Conservation (phyloP, 768 basidiomycete species). For the Boletus rubropictus region DNA sequence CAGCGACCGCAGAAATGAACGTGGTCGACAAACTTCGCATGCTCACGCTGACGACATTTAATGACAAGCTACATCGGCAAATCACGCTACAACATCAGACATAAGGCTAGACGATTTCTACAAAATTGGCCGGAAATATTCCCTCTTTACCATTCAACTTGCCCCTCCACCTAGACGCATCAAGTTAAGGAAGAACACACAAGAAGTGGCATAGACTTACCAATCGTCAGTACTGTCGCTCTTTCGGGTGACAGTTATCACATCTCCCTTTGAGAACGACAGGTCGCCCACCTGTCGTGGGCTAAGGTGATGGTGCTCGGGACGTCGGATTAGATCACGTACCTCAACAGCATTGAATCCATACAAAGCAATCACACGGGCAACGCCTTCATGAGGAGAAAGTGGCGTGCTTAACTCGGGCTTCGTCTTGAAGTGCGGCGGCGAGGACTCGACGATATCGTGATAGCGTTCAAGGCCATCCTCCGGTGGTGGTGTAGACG, state of each 20-base stretch:
- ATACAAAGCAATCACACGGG: slow-evolving; percentile 68
- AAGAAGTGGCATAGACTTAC: slow-evolving; percentile 33
- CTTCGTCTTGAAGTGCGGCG: slow-evolving; percentile 41
- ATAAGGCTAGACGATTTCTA: slow-evolving; percentile 48
- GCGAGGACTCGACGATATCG: slow-evolving; percentile 10
- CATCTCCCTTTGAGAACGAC: slow-evolving; percentile 70
- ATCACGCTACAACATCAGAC: background rate
- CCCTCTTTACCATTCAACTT: slow-evolving; percentile 54
- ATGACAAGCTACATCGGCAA: background rate
- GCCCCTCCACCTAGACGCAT: slow-evolving; percentile 65
- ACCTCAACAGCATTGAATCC: slow-evolving; percentile 73
- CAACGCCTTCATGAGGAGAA: slow-evolving; percentile 53
- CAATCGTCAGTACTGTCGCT: slow-evolving; percentile 72
- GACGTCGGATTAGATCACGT: slow-evolving; percentile 11
- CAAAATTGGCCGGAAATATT: slow-evolving; percentile 80
- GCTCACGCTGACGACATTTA: background rate
- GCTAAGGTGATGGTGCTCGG: slow-evolving; percentile 3
- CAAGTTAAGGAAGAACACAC: background rate
- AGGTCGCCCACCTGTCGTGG: slow-evolving; percentile 61
- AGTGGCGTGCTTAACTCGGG: slow-evolving; percentile 46
- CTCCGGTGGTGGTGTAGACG: slow-evolving; percentile 19
- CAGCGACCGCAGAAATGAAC: background rate
- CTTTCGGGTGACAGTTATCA: slow-evolving; percentile 63
- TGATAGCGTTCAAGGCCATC: slow-evolving; percentile 14
- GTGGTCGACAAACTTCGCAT: background rate